Percentiles rank a stretch among this genome's conserved stretches.
Conservation (phyloP, 768 basidiomycete genomes). For the Russula virescens region DNA sequence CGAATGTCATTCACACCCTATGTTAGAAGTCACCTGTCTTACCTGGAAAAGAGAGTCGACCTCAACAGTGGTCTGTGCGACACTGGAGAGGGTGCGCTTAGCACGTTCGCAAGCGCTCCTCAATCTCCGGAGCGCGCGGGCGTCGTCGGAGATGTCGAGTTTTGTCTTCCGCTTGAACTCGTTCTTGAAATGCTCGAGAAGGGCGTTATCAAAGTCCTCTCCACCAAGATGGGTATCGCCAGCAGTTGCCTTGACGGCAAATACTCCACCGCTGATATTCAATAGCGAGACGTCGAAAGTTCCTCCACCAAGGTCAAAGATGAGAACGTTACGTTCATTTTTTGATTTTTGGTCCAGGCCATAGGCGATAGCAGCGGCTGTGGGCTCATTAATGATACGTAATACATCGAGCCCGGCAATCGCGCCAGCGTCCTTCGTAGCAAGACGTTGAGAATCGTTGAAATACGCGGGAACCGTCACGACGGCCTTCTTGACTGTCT, state of each 20-base stretch:
- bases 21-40: constrained; percentile 21
- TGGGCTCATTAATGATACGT: constrained; percentile 99
- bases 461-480: constrained; percentile 99
- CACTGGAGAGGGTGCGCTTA: constrained; percentile 96
- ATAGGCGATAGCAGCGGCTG: constrained; percentile 98
- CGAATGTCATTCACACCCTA: constrained; percentile 15
- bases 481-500: constrained; percentile 97
- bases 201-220: constrained; percentile 99
- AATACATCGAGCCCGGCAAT: constrained; percentile 98
- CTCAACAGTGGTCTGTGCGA: constrained; percentile 98
- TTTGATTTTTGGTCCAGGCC: constrained; percentile 95
- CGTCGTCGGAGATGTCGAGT: constrained; percentile 93
- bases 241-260: constrained; percentile 98
- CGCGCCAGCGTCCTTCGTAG: constrained; percentile 98
- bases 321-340: constrained; percentile 95
- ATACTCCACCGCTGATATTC: constrained; percentile 96
- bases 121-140: constrained; percentile 93
- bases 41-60: constrained; percentile 98
- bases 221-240: constrained; percentile 99
- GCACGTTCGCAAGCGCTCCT: constrained; percentile 98
- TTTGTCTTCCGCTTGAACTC: constrained; percentile 99
- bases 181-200: constrained; percentile 98
- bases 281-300: constrained; percentile 99
- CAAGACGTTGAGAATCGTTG: constrained; percentile 99
- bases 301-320: constrained; percentile 99